Evolutionary conservation across 179 eudicot genomes (phyloP).

Genomic region (Gypsophila paniculata): DNA sequence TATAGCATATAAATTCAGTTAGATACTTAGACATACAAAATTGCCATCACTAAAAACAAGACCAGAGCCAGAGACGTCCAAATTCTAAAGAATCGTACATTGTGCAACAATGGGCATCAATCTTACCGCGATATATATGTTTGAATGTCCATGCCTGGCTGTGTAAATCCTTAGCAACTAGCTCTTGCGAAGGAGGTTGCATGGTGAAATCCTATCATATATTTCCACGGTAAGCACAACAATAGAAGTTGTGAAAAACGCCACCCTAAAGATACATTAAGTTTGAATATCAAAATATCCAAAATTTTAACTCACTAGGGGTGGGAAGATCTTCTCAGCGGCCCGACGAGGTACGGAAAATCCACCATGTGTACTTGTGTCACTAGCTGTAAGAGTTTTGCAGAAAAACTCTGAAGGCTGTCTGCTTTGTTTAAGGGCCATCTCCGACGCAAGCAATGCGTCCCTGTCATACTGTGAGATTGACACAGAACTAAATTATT

Average conservation of each 20-base stretch:
- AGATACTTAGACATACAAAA: too few species aligned
- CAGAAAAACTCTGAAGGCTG: conserved; percentile 97
- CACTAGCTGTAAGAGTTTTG: conserved; percentile 98
- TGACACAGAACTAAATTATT: conserved; percentile 18
- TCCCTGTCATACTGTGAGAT: conserved; percentile 80
- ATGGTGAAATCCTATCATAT: conserved; percentile 73
- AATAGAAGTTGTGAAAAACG: conserved; percentile 9
- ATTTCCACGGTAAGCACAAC: conserved; percentile 36
- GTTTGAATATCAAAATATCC: not conserved
- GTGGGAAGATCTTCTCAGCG: conserved; percentile 97
- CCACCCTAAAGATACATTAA: not conserved
- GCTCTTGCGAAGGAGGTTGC: conserved; percentile 99
- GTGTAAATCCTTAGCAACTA: conserved; percentile 87
- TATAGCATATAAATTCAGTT: too few species aligned
- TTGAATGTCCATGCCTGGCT: conserved; percentile 96
- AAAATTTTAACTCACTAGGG: conserved; percentile 50
- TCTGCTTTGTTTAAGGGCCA: conserved; percentile 81
- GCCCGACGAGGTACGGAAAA: conserved; percentile 97
- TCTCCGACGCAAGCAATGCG: conserved; percentile 79
- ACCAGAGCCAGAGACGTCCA: too few species aligned
- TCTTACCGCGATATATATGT: conserved; percentile 84
- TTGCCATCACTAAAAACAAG: too few species aligned
- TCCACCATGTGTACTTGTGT: conserved; percentile 98
- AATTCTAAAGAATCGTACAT: not conserved
- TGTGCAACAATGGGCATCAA: not conserved